phyloP scores from a whole-genome alignment of 2,329 filamentous ascomycete species.

The Penicillium sp. region DNA sequence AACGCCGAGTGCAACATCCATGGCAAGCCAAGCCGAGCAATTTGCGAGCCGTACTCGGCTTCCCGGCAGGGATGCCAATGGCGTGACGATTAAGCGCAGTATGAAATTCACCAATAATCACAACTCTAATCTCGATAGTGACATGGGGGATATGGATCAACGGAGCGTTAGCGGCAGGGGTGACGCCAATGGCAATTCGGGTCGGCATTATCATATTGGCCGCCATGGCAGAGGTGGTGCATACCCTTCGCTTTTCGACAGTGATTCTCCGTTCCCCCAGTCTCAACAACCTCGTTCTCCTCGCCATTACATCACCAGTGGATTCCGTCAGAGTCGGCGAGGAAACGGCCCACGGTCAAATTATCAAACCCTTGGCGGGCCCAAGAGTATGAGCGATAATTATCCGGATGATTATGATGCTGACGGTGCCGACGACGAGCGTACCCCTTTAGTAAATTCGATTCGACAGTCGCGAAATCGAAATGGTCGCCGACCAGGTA shows the following conservation, averaged over 20 bases:
- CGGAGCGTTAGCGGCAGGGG: conserved; percentile 60
- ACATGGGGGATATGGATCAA: conserved; percentile 64
- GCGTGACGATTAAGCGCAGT: conserved; percentile 73
- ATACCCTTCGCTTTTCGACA: conserved; percentile 70
- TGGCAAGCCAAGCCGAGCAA: conserved; percentile 49
- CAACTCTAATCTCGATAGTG: conserved; percentile 62
- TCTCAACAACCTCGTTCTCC: conserved; percentile 63
- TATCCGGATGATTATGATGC: conserved; percentile 79
- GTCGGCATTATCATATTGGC: conserved; percentile 75
- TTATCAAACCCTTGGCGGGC: conserved; percentile 40
- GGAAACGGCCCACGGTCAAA: conserved; percentile 66
- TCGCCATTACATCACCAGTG: conserved; percentile 46
- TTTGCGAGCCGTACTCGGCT: conserved; percentile 57
- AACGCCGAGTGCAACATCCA: conserved; percentile 87
- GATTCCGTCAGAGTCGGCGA: conserved; percentile 63
- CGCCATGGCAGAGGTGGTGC: conserved; percentile 69
- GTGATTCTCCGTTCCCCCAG: conserved; percentile 62
- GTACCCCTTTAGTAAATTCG: conserved; percentile 71
- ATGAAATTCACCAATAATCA: conserved; percentile 92
- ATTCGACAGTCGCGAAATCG: conserved; percentile 59
- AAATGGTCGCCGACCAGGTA: conserved; percentile 51
- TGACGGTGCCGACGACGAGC: conserved; percentile 78
- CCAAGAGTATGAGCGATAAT: conserved; percentile 59
- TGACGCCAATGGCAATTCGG: conserved; percentile 55
- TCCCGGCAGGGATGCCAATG: conserved; percentile 61